phyloP scores from a whole-genome alignment of 805 yeast species.

The Metschnikowia borealis region DNA sequence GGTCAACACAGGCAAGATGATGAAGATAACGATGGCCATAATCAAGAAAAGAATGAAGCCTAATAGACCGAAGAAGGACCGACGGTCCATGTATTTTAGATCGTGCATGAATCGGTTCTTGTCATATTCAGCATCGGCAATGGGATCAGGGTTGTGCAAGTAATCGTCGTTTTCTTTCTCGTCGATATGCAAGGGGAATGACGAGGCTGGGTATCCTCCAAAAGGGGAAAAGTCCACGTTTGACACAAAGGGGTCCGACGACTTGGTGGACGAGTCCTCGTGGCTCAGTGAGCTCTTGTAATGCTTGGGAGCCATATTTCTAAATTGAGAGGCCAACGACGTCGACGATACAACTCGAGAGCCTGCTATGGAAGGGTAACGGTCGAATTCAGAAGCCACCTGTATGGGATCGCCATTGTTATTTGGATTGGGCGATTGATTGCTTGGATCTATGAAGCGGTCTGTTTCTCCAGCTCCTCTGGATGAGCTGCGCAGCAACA shows the following conservation, averaged over 20 bases:
- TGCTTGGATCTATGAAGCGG: slow-evolving; percentile 13
- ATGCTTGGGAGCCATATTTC: slow-evolving; percentile 7
- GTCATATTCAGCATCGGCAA: slow-evolving; percentile 83
- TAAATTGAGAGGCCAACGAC: slow-evolving; percentile 20
- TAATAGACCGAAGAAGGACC: slow-evolving; percentile 57
- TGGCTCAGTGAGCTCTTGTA: slow-evolving; percentile 12
- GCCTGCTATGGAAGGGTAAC: slow-evolving; percentile 62
- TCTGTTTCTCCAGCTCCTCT: slow-evolving; percentile 9
- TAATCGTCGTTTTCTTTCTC: slow-evolving; percentile 96
- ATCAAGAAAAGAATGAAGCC: slow-evolving; percentile 56
- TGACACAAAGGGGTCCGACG: slow-evolving; percentile 36
- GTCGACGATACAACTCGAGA: slow-evolving; percentile 55
- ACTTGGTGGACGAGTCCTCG: slow-evolving; percentile 20
- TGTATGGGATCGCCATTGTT: slow-evolving; percentile 18
- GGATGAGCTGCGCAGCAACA: slow-evolving; percentile 20
- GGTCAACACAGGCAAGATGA: slow-evolving; percentile 79
- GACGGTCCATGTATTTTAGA: slow-evolving; percentile 59
- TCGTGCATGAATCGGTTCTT: slow-evolving; percentile 63
- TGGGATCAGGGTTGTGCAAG: slow-evolving; percentile 93
- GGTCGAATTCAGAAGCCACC: slow-evolving; percentile 58
- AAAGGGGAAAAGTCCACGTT: slow-evolving; percentile 77
- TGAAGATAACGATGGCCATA: slow-evolving; percentile 65
- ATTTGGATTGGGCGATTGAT: slow-evolving; percentile 3
- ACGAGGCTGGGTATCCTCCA: slow-evolving; percentile 94
- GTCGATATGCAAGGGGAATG: slow-evolving; percentile 85